Evolutionary conservation across 441 rosid genomes (phyloP), one percentile per base, ranked within the genome.

Genomic region (Lepidium campestre): DNA sequence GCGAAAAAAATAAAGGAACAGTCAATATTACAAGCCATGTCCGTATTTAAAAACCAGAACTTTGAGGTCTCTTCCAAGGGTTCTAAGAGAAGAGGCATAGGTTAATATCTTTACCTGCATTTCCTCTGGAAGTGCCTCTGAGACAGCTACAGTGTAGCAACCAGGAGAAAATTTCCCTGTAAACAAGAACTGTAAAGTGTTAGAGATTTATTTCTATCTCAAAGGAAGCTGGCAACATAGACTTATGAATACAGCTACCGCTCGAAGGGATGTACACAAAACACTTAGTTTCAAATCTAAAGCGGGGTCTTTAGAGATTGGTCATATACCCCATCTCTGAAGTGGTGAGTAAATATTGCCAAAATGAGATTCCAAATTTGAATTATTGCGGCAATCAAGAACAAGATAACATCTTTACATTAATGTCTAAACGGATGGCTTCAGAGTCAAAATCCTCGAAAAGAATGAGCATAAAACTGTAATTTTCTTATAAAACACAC

Each of bases 131-230:
- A 91, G 90, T 57, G 88, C 80, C 82, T 89, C 98, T 10, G 94
- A 89, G 70, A 94, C 98, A 53, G 96, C 93, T 71, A 94, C 96
- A 23, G 99, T 89, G 70, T 94, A 94, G 67, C 96, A 90, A 62
- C 97, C 97, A 68, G 96, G 97, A 61, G 75, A 91, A 74, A 88
- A 91, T 79, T 80, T 89, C 69, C 92, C 97, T 91, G 85, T 12
- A 40, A 56, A 74, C 39, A 53, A 50, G 10, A 50, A 29, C 32
- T 22, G 9, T 20, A 14, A 62, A 64, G 19, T 23, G 67, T 72
- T n/a, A 29, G 17, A 71, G 3, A 19, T 32, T 4, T 10, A 36
- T 46, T 13, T 45, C 62, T 36, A 50, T 15, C 36, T 56, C 52
- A 37, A 37, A 7, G 13, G 41, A 25, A 37, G 40, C 52, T 68